These are phyloP conservation scores for Aureobasidium melanogenum DNA, from an alignment of 2,329 filamentous ascomycete genomes.

Conservation along the genomic window DNA sequence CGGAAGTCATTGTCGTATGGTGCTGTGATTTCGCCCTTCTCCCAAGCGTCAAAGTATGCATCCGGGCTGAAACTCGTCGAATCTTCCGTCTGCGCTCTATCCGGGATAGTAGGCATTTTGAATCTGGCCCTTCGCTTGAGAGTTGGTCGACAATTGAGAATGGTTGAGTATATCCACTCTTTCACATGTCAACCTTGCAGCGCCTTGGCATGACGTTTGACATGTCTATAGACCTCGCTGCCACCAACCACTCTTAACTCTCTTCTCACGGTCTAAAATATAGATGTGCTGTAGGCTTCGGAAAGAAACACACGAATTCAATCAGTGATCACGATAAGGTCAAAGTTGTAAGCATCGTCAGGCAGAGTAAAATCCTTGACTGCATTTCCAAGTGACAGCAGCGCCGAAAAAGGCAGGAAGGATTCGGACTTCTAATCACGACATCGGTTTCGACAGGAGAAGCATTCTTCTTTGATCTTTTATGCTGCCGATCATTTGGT, in stretches of 20 bases:
- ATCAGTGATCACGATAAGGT: too few species aligned
- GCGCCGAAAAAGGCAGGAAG: neutral
- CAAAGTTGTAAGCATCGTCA: too few species aligned
- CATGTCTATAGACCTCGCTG: neutral
- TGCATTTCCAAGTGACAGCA: neutral
- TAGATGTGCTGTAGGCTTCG: too few species aligned
- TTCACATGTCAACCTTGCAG: neutral
- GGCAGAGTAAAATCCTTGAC: neutral
- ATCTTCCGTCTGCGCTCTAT: conserved; percentile 29
- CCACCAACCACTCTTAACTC: neutral
- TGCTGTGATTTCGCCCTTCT: conserved; percentile 27
- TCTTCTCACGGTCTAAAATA: neutral
- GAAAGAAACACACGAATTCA: too few species aligned
- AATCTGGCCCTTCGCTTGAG: neutral
- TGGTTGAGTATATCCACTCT: neutral
- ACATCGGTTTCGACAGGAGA: neutral
- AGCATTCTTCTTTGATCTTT: neutral
- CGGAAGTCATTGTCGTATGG: conserved; percentile 36
- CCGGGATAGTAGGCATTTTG: conserved; percentile 24
- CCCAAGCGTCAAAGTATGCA: conserved; percentile 36
- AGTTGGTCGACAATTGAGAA: neutral
- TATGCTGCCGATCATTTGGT: neutral
- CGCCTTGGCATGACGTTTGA: conserved; percentile 8
- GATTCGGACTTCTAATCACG: neutral
- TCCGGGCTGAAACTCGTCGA: conserved; percentile 38